phyloP scores from a whole-genome alignment of 2,329 filamentous ascomycete genomes.

The Aspergillus oerlinghausenensis region DNA sequence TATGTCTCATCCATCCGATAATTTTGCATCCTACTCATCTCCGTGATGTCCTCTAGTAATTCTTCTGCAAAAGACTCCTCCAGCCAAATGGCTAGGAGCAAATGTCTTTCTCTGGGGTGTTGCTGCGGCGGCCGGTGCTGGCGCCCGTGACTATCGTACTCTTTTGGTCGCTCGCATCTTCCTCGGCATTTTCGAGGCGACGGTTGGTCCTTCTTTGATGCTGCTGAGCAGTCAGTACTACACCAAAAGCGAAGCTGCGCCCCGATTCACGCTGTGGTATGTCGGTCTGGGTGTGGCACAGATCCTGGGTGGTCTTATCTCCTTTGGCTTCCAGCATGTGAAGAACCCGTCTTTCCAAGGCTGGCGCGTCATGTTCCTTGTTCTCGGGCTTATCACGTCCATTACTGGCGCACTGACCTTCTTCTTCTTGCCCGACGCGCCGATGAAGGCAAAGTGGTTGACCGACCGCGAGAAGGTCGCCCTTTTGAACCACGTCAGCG shows the following conservation, averaged over 20 bases:
- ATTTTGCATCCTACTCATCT: neutral
- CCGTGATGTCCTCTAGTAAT: conserved; percentile 37
- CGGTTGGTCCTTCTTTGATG: conserved; percentile 57
- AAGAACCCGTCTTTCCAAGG: conserved; percentile 26
- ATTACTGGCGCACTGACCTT: conserved; percentile 35
- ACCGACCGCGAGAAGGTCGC: conserved; percentile 35
- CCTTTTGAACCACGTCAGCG: conserved; percentile 40
- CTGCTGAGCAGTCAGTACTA: conserved; percentile 60
- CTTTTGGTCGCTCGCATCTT: conserved; percentile 55
- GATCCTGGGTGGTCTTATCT: conserved; percentile 25
- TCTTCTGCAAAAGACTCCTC: conserved; percentile 57
- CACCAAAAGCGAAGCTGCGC: conserved; percentile 53
- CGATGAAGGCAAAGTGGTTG: conserved; percentile 13
- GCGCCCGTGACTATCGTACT: conserved; percentile 49
- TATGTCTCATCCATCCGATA: conserved; percentile 20
- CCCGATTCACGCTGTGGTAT: conserved; percentile 60
- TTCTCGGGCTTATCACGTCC: conserved; percentile 41
- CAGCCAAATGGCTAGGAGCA: conserved; percentile 56
- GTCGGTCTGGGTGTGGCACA: conserved; percentile 57
- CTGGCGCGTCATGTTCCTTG: conserved; percentile 47
- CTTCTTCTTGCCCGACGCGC: conserved; percentile 32
- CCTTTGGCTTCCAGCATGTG: conserved; percentile 51
- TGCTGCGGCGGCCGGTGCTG: conserved; percentile 42
- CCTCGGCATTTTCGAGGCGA: conserved; percentile 58
- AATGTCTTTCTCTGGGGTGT: conserved; percentile 59